Evolutionary conservation across 2,329 filamentous ascomycete species (phyloP).

Genomic region (Colletotrichum shisoi): DNA sequence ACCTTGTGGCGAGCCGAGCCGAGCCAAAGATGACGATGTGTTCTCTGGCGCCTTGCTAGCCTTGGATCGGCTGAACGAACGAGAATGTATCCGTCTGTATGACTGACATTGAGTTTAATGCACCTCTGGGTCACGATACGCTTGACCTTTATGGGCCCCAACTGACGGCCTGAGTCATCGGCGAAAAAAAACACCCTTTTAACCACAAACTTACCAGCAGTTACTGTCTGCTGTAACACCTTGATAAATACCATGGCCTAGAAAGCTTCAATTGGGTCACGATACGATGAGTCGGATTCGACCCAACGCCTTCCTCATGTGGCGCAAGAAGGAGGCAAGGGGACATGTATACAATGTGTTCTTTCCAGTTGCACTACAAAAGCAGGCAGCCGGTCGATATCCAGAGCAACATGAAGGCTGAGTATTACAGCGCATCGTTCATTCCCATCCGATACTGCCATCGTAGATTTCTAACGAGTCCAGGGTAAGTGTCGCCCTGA

Average conservation of each 20-base stretch:
- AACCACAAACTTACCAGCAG: no score
- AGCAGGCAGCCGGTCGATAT: background rate
- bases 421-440: background rate
- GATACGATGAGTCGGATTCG: background rate
- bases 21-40: background rate
- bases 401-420: background rate
- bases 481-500: conserved; percentile 22
- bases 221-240: no score
- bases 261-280: no score
- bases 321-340: background rate
- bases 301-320: no score
- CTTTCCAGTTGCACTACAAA: background rate
- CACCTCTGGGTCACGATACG: background rate
- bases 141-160: no score
- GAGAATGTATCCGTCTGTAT: background rate
- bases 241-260: no score
- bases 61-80: background rate
- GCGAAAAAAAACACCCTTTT: no score
- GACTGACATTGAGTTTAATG: background rate
- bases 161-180: no score
- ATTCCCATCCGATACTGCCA: background rate
- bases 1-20: background rate
- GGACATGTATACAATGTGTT: background rate
- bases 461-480: background rate
- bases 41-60: no score